Base-by-base conservation (phyloP, 495 filamentous ascomycete species). In the Neurospora sp. region DNA sequence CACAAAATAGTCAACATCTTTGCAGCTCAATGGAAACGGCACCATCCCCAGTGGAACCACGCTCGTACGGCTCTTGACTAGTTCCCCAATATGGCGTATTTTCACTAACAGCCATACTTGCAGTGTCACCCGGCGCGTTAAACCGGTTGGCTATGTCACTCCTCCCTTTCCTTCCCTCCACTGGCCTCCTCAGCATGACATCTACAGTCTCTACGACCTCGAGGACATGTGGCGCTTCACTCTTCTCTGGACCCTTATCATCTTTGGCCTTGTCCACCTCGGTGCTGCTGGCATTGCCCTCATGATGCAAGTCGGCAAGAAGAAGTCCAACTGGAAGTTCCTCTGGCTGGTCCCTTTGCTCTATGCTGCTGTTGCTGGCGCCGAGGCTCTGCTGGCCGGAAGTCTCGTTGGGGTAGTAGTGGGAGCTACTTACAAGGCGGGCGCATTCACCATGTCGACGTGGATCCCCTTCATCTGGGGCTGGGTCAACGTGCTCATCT, bases 401-500 rank as follows among this genome's bases (percentile, higher is more conserved):
- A 97, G 92, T 79, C 86, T 98, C 40, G 90, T 97, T 72, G 96
- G 96, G 2, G 82, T 94, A 71, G 86, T 98, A 69, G 87, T 99
- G 12, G 94, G 93, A 35, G 92, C 91, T 7, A 89, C 96, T 61
- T 99, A 98, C 77, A 89, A 92, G 74, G 88, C 93, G 18, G 96
- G 94, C 39, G 92, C 90, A 81, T 97, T 97, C 78, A 83, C 89
- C 74, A 97, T 98, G 95, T 96, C 94, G 70, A 98, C 96, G 3
- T 99, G 96, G 96, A 91, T 97, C 48, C 96, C 96, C 16, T 93
- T 97, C 77, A 86, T 96, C 69, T 99, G 96, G 96, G 91, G 90
- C n/a, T 85, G 92, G 75, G 91, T 97, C 79, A 97, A 94, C 77
- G 89, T 96, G 3, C 80, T 98, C 71, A 88, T 97, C n/a, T 80